These are phyloP conservation scores for Clavispora phyllophila DNA, from an alignment of 805 yeast species.

Conservation along the genomic window DNA sequence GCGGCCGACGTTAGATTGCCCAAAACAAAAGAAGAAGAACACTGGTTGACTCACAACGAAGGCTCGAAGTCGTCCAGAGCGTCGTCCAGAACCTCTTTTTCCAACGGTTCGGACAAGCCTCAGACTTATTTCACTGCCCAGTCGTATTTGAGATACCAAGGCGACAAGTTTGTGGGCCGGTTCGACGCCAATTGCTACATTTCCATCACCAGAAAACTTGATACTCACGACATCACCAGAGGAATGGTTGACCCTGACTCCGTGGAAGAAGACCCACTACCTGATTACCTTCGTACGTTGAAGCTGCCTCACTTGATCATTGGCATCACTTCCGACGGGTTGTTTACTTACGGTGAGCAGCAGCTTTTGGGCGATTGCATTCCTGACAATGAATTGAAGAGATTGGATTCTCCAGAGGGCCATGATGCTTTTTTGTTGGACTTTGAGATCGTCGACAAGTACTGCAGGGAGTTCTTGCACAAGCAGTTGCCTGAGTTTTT, in stretches of 20 bases:
- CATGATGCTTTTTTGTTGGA: constrained; percentile 95
- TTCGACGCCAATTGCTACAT: constrained; percentile 97
- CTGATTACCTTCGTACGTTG: constrained; percentile 54
- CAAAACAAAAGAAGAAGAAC: constrained; percentile 55
- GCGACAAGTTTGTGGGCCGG: constrained; percentile 79
- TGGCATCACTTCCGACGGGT: constrained; percentile 88
- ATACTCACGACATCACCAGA: constrained; percentile 90
- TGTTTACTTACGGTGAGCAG: constrained; percentile 90
- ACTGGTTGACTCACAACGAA: constrained; percentile 85
- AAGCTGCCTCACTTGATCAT: constrained; percentile 75
- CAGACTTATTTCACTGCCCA: constrained; percentile 87
- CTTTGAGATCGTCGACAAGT: constrained; percentile 71
- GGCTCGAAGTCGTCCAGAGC: constrained; percentile 44
- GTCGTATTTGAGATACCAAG: constrained; percentile 90
- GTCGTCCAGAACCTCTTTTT: constrained; percentile 5
- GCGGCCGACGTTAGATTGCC: constrained; percentile 32
- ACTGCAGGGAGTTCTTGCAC: constrained; percentile 62
- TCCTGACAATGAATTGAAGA: constrained; percentile 62
- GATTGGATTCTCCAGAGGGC: constrained; percentile 89
- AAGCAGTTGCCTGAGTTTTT: constrained; percentile 55
- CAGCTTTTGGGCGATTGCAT: constrained; percentile 72
- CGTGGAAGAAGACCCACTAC: constrained; percentile 26
- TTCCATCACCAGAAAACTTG: constrained; percentile 86
- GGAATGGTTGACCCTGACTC: constrained; percentile 49
- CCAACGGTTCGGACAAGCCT: constrained; percentile 25